These are phyloP conservation scores for Dionaea muscipula DNA, from an alignment of 179 eudicot species.

Conservation along the genomic window DNA sequence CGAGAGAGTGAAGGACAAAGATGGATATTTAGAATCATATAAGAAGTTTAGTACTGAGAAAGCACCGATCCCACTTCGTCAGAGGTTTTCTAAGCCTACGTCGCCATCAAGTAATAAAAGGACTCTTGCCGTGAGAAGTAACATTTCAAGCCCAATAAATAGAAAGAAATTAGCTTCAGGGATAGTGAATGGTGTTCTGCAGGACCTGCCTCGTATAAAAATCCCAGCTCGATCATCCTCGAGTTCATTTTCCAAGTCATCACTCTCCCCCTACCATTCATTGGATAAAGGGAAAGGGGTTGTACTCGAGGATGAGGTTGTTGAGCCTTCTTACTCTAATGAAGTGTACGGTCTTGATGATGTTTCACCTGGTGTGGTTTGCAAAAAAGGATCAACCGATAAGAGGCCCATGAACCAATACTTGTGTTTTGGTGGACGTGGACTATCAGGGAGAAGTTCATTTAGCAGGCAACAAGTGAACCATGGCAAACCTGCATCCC, in stretches of 20 bases:
- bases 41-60: constrained; percentile 24
- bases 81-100: constrained; percentile 42
- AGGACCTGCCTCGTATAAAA: constrained; percentile 29
- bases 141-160: constrained; percentile 60
- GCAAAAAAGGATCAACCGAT: constrained; percentile 27
- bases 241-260: constrained; percentile 42
- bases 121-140: constrained; percentile 62
- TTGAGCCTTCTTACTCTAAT: constrained; percentile 34
- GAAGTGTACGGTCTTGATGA: constrained; percentile 12
- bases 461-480: constrained; percentile 19
- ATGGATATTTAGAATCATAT: constrained; percentile 12
- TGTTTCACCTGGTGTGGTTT: constrained; percentile 19
- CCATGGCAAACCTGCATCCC: constrained; percentile 20
- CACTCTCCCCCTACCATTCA: constrained; percentile 39
- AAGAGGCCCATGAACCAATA: constrained; percentile 42
- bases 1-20: constrained; percentile 21
- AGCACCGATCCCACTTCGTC: constrained; percentile 50
- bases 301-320: constrained; percentile 24
- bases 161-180: constrained; percentile 70
- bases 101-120: constrained; percentile 52
- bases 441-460: constrained; percentile 20
- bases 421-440: constrained; percentile 56
- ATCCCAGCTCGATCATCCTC: constrained; percentile 39
- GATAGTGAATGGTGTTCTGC: constrained; percentile 37
- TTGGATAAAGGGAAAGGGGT: constrained; percentile 43